Evolutionary conservation across 495 filamentous ascomycete species (phyloP), one percentile per base, ranked within the genome.

Genomic region (Chlorociboria aeruginascens): DNA sequence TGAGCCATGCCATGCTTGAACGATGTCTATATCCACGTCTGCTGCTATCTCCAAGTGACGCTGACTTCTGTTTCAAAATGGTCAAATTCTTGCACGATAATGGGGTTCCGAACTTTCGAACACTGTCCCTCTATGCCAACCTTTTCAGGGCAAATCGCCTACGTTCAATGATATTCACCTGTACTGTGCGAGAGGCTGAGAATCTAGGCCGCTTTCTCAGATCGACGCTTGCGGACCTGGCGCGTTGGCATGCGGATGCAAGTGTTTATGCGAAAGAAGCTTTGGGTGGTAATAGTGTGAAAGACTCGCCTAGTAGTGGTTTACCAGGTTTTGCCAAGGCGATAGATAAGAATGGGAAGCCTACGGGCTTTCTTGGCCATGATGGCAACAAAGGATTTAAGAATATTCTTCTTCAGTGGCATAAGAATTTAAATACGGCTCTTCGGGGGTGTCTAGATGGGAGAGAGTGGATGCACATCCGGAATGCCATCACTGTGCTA

Each of bases 391-490:
- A 39, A n/a, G 49, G 49, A 8, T 99, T 87, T 68, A 78, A 86
- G 16, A 80, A 84, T 50, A 65, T 93, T 8, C 70, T 95, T 13
- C 87, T 83, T 69, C 84, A 84, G 54, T 99, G 89, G 89, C 93
- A 99, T 64, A 77, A 80, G 35, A 71, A 80, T 28, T 66, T 99
- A 30, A 78, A 79, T 55, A 70, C 63, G 13, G 86, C 89, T 2
- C 63, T 99, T 37, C 85, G 85, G 55, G 72, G 68, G 14, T 95
- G 89, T 62, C 71, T 97, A 25, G 73, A 75, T 12, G 77, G 79
- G 10, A 79, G 73, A 51, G 89, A 99, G 61, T 99, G 92, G 73
- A 97, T 95, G 88, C 89, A 95, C 61, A 95, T 97, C 59, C 78
- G 87, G 10, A 99, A 99, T 60, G 86, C 89, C 31, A 93, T 96